Base-by-base conservation (phyloP, 148 eudicot species). In the Fagopyrum tataricum region DNA sequence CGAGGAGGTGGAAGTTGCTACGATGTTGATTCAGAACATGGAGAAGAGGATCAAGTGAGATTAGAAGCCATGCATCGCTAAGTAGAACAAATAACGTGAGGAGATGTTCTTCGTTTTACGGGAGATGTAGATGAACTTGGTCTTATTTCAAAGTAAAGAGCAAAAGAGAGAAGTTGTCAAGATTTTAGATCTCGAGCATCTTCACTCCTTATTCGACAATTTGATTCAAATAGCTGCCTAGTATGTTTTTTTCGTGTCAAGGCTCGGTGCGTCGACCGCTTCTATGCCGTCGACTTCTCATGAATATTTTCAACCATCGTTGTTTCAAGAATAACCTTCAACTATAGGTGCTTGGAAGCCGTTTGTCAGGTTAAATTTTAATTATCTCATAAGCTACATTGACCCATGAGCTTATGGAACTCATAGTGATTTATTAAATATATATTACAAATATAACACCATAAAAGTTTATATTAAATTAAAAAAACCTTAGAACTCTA, bases 151-250 rank as follows among this genome's bases (percentile, higher is more conserved):
- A 14, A 83, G 96, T 75, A 82, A 76, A 62, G 97, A 89, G 75
- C 85, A 85, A 74, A 89, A 79, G 83, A 75, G 76, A 69, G 97
- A 89, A 23, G 98, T 96, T 0, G 1, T 78, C 42, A 79, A 76
- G 71, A 49, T 94, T 75, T 74, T 91, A 56, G 97, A 94, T 80
- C 93, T 91, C 15, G 98, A 94, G 69, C 78, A 81, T 43, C 62
- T 79, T 15, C 87, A 91, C 79, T 10, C 23, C 0, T 44, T 84
- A 78, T 87, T 89, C 47, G 97, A 85, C 39, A 93, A 89, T 17
- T 79, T 89, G 96, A 84, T 94, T 78, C 98, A 87, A 74, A 91
- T 89, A 82, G 98, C 97, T 76, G 86, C 86, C 1, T 72, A 78
- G 41, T 89, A 91, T 71, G 69, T 89, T 61, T 73, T 79, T 3